Evolutionary conservation across 768 basidiomycete genomes (phyloP).

Genomic region (Favolaschia claudopus): DNA sequence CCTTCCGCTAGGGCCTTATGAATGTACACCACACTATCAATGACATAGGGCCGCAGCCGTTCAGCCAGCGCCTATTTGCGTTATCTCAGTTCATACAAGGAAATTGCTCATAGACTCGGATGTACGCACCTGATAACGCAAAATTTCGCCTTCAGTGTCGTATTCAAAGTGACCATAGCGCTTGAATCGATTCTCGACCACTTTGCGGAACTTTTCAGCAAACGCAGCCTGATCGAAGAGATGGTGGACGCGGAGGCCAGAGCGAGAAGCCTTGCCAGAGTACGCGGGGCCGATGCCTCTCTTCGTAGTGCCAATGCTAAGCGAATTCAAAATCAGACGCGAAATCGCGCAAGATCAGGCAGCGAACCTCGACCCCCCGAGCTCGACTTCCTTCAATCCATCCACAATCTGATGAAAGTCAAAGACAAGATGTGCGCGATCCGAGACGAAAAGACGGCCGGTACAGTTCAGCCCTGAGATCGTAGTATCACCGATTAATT

Average conservation of each 20-base stretch:
- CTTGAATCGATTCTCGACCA: slow-evolving; percentile 98
- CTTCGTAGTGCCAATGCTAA: slow-evolving; percentile 96
- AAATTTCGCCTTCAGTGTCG: slow-evolving; percentile 96
- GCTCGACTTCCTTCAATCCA: slow-evolving; percentile 96
- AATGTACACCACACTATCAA: slow-evolving; percentile 87
- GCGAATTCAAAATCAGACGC: neutral
- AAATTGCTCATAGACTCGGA: neutral
- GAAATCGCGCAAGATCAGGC: neutral
- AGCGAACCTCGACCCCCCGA: slow-evolving; percentile 82
- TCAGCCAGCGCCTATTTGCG: slow-evolving; percentile 74
- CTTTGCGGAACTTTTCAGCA: slow-evolving; percentile 89
- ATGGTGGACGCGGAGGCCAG: slow-evolving; percentile 95
- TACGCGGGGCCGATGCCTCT: slow-evolving; percentile 99
- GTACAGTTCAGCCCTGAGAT: slow-evolving; percentile 84
- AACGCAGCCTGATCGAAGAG: slow-evolving; percentile 89
- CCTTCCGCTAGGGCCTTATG: slow-evolving; percentile 78
- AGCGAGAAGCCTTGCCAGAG: slow-evolving; percentile 96
- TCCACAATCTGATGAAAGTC: slow-evolving; percentile 99
- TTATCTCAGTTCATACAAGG: neutral
- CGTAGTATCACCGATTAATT: neutral
- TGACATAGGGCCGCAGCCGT: slow-evolving; percentile 85
- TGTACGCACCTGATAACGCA: slow-evolving; percentile 80
- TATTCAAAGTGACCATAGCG: slow-evolving; percentile 98
- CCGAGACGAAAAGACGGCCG: slow-evolving; percentile 88
- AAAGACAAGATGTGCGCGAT: slow-evolving; percentile 96